A percentile compares a stretch with the other conserved stretches of the same genome.
Conservation (phyloP, 2,329 filamentous ascomycete species). For the Pseudogymnoascus sp. region DNA sequence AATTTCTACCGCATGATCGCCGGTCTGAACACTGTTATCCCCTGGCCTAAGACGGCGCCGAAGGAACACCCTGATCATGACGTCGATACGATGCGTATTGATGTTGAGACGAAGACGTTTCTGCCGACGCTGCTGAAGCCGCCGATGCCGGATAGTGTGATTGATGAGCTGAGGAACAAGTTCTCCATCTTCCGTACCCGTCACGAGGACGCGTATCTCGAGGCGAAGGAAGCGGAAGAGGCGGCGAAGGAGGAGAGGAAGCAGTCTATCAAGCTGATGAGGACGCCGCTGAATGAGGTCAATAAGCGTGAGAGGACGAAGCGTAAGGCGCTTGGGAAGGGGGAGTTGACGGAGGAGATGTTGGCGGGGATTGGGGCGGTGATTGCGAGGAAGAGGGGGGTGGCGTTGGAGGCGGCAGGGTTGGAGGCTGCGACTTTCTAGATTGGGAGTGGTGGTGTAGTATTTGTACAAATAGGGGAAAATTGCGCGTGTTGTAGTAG, state of each 20-base stretch:
- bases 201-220: conserved; percentile 68
- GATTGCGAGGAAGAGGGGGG: conserved; percentile 24
- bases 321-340: conserved; percentile 25
- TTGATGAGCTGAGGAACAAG: conserved; percentile 79
- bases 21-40: conserved; percentile 64
- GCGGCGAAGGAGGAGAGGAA: conserved; percentile 33
- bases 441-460: conserved; percentile 3
- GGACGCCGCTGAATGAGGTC: conserved; percentile 27
- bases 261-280: conserved; percentile 23
- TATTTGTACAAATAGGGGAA: conserved; percentile 2
- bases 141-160: conserved; percentile 70
- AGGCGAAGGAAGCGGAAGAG: conserved; percentile 55
- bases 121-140: conserved; percentile 68
- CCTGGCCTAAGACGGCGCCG: conserved; percentile 59
- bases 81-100: conserved; percentile 67
- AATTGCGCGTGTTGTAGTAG: background rate
- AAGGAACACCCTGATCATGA: conserved; percentile 47
- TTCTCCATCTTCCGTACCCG: conserved; percentile 76
- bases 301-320: conserved; percentile 24
- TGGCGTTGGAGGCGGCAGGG: conserved; percentile 18
- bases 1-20: conserved; percentile 56
- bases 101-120: conserved; percentile 69
- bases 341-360: conserved; percentile 25
- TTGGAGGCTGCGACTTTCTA: conserved; percentile 11
- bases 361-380: conserved; percentile 27